Percentiles rank a stretch among this genome's conserved stretches.
Conservation (phyloP, 805 yeast genomes). For the Debaryomyces hansenii region DNA sequence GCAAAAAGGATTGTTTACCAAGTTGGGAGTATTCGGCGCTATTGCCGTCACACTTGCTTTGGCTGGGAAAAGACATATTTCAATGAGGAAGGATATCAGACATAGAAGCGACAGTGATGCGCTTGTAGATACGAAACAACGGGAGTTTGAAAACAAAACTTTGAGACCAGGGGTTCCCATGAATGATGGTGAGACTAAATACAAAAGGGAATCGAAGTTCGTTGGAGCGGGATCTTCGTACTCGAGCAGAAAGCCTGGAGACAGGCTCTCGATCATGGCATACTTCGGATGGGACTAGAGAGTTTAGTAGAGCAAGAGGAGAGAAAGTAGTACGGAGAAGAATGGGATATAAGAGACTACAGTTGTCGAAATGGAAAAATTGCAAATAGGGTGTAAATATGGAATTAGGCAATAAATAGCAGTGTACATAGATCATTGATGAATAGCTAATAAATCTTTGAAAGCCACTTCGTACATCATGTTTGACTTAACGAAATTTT, state of each 20-base stretch:
- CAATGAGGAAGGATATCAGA: conserved; percentile 30
- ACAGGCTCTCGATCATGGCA: conserved; percentile 37
- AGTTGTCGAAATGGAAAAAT: no score
- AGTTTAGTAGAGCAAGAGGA: no score
- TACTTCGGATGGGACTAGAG: not conserved
- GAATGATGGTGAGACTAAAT: conserved; percentile 28
- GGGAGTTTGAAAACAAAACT: conserved; percentile 31
- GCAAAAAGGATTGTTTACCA: conserved; percentile 32
- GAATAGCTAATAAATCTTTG: conserved; percentile 22
- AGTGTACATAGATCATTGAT: conserved; percentile 1
- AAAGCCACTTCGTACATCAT: conserved; percentile 41
- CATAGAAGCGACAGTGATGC: conserved; percentile 39
- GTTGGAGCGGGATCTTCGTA: conserved; percentile 70
- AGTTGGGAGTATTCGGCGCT: conserved; percentile 31
- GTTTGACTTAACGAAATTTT: conserved; percentile 35
- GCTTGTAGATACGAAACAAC: conserved; percentile 24
- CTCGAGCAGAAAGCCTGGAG: conserved; percentile 58
- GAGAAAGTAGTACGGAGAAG: not conserved
- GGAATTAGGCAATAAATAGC: not conserved
- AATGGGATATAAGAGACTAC: not conserved
- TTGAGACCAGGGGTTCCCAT: conserved; percentile 56
- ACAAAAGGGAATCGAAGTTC: conserved; percentile 56
- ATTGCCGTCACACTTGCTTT: conserved; percentile 31
- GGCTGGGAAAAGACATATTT: conserved; percentile 38
- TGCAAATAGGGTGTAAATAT: not conserved